phyloP scores from a whole-genome alignment of 768 basidiomycete genomes.

The Tylopilus balloui region DNA sequence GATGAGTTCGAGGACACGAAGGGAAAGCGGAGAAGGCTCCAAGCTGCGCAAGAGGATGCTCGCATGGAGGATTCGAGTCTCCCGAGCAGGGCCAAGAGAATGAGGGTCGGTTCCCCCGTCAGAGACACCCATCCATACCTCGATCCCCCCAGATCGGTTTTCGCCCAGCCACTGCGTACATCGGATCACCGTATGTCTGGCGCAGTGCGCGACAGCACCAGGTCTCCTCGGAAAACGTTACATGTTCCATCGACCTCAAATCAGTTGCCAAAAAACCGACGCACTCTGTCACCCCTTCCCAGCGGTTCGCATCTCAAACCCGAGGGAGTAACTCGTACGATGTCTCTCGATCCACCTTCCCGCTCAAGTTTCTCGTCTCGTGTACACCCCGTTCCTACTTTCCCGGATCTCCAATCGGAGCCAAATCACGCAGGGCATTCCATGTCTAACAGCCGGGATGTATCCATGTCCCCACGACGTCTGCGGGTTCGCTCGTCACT shows the following conservation, averaged over 20 bases:
- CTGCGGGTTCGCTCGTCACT: constrained; percentile 60
- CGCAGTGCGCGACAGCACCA: constrained; percentile 19
- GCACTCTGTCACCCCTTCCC: constrained; percentile 41
- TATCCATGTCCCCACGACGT: constrained; percentile 45
- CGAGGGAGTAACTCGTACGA: constrained; percentile 47
- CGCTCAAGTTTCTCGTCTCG: constrained; percentile 21
- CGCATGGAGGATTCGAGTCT: constrained; percentile 32
- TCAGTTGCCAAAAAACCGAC: constrained; percentile 34
- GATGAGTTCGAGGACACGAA: constrained; percentile 47
- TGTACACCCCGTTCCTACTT: constrained; percentile 29
- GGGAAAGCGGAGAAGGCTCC: constrained; percentile 53
- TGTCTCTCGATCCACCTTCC: constrained; percentile 67
- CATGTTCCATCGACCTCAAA: constrained; percentile 31
- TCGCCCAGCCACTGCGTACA: constrained; percentile 27
- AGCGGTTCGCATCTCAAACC: constrained; percentile 32
- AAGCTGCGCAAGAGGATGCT: constrained; percentile 21
- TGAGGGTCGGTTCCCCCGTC: constrained; percentile 50
- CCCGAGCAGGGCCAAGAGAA: constrained; percentile 43
- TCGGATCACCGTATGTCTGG: constrained; percentile 19
- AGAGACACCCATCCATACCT: constrained; percentile 42
- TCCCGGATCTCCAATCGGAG: constrained; percentile 31
- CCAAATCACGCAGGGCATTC: constrained; percentile 15
- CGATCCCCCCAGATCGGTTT: constrained; percentile 50
- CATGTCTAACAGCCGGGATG: constrained; percentile 31
- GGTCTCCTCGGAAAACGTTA: constrained; percentile 29